These are phyloP conservation scores for Neoconidiobolus thromboides DNA, from an alignment of 371 early-diverging fungal genomes.

Conservation along the genomic window DNA sequence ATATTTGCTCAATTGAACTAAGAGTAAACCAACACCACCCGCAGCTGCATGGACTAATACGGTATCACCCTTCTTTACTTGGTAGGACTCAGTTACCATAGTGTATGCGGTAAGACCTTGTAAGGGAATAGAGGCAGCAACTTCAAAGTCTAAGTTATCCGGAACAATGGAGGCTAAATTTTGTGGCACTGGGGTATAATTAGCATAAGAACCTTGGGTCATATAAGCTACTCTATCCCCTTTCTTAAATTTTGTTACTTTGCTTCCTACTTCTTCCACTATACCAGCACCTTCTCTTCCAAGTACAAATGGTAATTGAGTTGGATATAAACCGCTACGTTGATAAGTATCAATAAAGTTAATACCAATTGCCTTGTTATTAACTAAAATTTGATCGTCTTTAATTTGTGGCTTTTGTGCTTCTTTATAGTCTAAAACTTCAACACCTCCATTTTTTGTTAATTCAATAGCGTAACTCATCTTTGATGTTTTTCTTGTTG, in stretches of 20 bases:
- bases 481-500: too few relatives aligned
- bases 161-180: conserved; percentile 27
- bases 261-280: conserved; percentile 52
- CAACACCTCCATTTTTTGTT: conserved; percentile 41
- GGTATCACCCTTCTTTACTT: conserved; percentile 52
- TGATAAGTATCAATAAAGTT: conserved; percentile 92
- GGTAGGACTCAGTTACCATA: conserved; percentile 47
- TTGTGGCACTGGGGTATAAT: conserved; percentile 42
- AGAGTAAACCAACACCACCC: conserved; percentile 68
- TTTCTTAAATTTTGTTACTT: conserved; percentile 36
- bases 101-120: conserved; percentile 71
- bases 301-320: conserved; percentile 40
- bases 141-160: conserved; percentile 29
- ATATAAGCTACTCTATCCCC: conserved; percentile 76
- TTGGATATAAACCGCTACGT: conserved; percentile 63
- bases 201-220: conserved; percentile 45
- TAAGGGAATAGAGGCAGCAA: conserved; percentile 39
- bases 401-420: conserved; percentile 24
- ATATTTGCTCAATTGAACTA: conserved; percentile 51
- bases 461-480: conserved; percentile 33
- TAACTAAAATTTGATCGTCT: conserved; percentile 46
- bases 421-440: conserved; percentile 37
- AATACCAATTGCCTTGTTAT: conserved; percentile 61
- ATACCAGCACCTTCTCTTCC: conserved; percentile 78
- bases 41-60: conserved; percentile 83